Conservation (phyloP, 306 rosid species). For the Adenanthera pavonina region DNA sequence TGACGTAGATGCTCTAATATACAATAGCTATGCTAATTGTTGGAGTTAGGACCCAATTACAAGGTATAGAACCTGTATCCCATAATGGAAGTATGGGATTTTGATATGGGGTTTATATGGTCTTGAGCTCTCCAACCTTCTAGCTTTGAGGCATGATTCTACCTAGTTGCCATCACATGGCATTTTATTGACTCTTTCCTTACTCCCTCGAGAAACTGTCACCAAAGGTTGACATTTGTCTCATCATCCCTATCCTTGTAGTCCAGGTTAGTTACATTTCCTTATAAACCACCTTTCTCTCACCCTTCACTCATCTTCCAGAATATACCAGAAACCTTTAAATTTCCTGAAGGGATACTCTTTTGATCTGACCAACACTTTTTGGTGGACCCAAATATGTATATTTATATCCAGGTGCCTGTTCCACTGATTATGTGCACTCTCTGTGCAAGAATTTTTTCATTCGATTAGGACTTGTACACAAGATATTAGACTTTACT, state of each 20-base stretch:
- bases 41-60: neutral
- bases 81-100: slow-evolving; percentile 1
- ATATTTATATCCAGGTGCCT: neutral
- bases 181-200: neutral
- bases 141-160: neutral
- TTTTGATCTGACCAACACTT: neutral
- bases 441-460: neutral
- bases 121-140: neutral
- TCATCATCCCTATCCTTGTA: neutral
- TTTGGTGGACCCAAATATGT: neutral
- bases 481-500: neutral
- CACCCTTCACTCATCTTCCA: neutral
- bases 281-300: neutral
- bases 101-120: neutral
- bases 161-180: neutral
- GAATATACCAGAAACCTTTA: neutral
- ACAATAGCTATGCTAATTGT: neutral
- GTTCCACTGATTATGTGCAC: neutral
- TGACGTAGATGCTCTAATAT: too few species aligned
- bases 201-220: neutral
- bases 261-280: neutral
- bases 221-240: neutral
- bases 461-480: neutral
- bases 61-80: neutral
- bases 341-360: neutral